Conservation (phyloP, 192 early-diverging fungal species). For the Coemansia sp. region DNA sequence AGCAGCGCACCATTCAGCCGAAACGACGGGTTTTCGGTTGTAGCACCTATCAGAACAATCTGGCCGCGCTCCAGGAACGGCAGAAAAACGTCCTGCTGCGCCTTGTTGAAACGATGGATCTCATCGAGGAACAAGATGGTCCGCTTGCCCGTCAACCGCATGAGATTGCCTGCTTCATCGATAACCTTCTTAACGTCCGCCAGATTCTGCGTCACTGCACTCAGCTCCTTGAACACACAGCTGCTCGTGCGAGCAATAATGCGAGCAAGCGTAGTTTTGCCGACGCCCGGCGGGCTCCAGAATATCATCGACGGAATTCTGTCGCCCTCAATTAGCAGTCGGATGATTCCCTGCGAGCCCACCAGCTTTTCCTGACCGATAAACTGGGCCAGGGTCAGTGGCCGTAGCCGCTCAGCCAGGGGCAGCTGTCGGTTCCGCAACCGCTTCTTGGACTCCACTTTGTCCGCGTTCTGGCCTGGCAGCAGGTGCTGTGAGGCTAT, state of each 20-base stretch:
- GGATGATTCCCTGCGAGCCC: slow-evolving; percentile 61
- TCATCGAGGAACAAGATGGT: slow-evolving; percentile 84
- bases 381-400: slow-evolving; percentile 58
- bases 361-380: slow-evolving; percentile 70
- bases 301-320: slow-evolving; percentile 73
- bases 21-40: slow-evolving; percentile 83
- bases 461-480: not conserved
- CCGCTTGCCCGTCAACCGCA: slow-evolving; percentile 53
- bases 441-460: slow-evolving; percentile 12
- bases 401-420: slow-evolving; percentile 45
- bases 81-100: slow-evolving; percentile 84
- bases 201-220: slow-evolving; percentile 56
- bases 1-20: slow-evolving; percentile 77
- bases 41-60: slow-evolving; percentile 67
- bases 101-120: slow-evolving; percentile 86
- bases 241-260: slow-evolving; percentile 51
- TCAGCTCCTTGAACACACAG: slow-evolving; percentile 48
- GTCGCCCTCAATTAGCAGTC: slow-evolving; percentile 61
- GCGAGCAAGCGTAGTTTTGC: slow-evolving; percentile 62
- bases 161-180: slow-evolving; percentile 62
- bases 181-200: slow-evolving; percentile 65
- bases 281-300: slow-evolving; percentile 64
- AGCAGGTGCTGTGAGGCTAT: not conserved
- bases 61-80: slow-evolving; percentile 73
- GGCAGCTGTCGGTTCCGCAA: slow-evolving; percentile 25